phyloP scores from a whole-genome alignment of 129 eudicot species.

The Pittosporum tobira region DNA sequence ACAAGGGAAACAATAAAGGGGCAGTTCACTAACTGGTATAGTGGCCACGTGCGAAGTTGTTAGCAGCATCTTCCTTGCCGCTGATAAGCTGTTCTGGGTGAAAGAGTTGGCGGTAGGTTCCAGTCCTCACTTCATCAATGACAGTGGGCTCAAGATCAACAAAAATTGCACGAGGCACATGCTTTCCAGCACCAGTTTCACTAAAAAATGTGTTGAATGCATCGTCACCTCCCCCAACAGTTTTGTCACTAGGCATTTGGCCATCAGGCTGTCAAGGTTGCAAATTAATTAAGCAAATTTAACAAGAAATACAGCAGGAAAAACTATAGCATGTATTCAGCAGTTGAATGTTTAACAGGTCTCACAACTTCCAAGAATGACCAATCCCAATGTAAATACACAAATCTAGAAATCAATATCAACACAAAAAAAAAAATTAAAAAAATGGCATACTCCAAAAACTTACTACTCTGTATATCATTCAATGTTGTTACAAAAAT shows the following conservation, averaged over 20 bases:
- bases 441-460: background rate
- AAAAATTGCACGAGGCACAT: constrained; percentile 39
- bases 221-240: constrained; percentile 44
- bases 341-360: background rate
- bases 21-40: constrained; percentile 23
- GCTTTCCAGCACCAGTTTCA: constrained; percentile 43
- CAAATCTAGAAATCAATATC: background rate
- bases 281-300: background rate
- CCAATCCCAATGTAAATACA: background rate
- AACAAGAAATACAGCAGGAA: background rate
- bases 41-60: constrained; percentile 47
- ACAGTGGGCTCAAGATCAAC: constrained; percentile 47
- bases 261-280: constrained; percentile 32
- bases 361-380: background rate
- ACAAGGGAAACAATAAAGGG: background rate
- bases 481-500: too few species aligned
- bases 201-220: constrained; percentile 47
- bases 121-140: constrained; percentile 45
- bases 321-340: too few species aligned
- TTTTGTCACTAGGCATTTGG: constrained; percentile 41
- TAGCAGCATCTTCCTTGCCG: constrained; percentile 45
- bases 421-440: background rate
- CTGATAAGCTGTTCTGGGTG: constrained; percentile 43
- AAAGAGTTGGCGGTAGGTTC: constrained; percentile 35
- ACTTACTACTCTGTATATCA: too few species aligned